Conservation (phyloP, 2,329 filamentous ascomycete species). For the Beauveria australis region DNA sequence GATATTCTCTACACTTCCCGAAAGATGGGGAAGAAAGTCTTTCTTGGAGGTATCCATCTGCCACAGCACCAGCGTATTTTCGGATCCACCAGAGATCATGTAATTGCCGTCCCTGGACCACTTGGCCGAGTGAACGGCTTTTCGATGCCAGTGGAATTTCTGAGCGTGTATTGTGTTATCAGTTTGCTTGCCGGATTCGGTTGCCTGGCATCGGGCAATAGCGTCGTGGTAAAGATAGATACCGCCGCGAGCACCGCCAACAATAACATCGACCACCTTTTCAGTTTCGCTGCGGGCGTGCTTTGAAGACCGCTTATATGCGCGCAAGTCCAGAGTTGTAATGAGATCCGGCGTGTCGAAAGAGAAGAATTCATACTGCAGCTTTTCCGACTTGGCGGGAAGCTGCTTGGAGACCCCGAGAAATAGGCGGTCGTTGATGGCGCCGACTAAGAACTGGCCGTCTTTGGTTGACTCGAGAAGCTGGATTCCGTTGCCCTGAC, state of each 20-base stretch:
- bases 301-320: constrained; percentile 20
- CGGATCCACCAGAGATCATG: constrained; percentile 82
- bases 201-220: constrained; percentile 46
- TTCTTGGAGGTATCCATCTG: constrained; percentile 80
- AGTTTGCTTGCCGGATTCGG: constrained; percentile 29
- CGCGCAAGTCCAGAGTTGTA: constrained; percentile 57
- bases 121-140: constrained; percentile 73
- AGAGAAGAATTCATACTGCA: constrained; percentile 47
- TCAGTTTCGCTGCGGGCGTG: constrained; percentile 20
- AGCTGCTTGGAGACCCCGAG: constrained; percentile 22
- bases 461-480: constrained; percentile 41
- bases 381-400: constrained; percentile 18
- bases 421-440: constrained; percentile 29
- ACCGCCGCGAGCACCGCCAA: constrained; percentile 68
- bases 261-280: constrained; percentile 58
- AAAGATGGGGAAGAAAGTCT: constrained; percentile 83
- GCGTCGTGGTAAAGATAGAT: constrained; percentile 79
- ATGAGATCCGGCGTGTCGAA: constrained; percentile 56
- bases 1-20: constrained; percentile 75
- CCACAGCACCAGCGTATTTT: constrained; percentile 86
- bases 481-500: constrained; percentile 27
- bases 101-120: constrained; percentile 97
- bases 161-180: constrained; percentile 48
- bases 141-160: constrained; percentile 85
- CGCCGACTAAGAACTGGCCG: constrained; percentile 47